Evolutionary conservation across 83 land plant genomes (phyloP).

Genomic region (Thuja plicata): DNA sequence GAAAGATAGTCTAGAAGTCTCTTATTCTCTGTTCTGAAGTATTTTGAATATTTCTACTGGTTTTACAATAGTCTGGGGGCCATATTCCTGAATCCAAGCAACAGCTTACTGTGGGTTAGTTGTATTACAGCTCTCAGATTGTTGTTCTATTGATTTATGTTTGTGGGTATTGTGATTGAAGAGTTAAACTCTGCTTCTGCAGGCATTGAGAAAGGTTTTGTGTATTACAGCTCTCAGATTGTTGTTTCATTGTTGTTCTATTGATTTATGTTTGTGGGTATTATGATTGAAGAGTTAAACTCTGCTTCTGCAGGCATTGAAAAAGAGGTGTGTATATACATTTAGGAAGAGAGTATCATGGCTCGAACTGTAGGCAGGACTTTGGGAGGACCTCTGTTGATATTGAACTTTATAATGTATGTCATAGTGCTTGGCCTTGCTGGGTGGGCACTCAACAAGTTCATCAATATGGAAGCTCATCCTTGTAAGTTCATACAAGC

Average conservation of each 20-base stretch:
- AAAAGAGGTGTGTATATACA: not conserved
- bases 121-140: not conserved
- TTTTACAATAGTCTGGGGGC: not conserved
- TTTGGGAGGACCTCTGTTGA: slow-evolving; percentile 61
- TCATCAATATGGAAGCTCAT: slow-evolving; percentile 48
- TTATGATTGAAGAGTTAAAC: not conserved
- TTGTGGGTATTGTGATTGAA: not conserved
- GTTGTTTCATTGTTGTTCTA: not conserved
- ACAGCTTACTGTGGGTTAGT: not conserved
- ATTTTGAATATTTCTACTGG: not conserved
- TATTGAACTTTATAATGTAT: slow-evolving; percentile 64
- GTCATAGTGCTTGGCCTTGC: slow-evolving; percentile 60
- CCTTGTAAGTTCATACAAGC: slow-evolving; percentile 30
- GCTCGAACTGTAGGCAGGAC: slow-evolving; percentile 45
- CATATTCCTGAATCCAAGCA: not conserved
- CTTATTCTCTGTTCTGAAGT: not conserved
- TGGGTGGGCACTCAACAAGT: slow-evolving; percentile 69
- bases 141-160: not conserved
- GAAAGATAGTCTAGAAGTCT: not conserved
- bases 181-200: not conserved
- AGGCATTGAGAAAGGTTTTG: too few relatives aligned
- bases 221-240: not conserved
- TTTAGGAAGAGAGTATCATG: slow-evolving; percentile 15
- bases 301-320: not conserved
- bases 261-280: not conserved